These are phyloP conservation scores for Pyracantha coccinea DNA, from an alignment of 331 rosid species.

Conservation along the genomic window DNA sequence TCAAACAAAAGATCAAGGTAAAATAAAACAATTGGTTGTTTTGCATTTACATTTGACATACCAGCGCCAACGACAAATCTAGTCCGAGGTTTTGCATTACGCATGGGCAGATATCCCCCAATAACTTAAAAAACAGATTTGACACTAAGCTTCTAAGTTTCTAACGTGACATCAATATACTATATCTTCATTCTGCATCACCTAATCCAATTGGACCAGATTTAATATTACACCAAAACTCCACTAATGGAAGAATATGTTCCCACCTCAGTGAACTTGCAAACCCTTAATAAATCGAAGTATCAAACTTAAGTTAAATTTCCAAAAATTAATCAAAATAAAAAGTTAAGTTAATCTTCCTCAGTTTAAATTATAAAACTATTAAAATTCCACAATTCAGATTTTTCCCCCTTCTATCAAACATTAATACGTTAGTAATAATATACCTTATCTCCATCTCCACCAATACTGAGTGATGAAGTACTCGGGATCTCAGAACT, in stretches of 20 bases:
- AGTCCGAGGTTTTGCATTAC: too few relatives aligned
- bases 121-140: neutral
- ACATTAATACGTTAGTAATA: too few relatives aligned
- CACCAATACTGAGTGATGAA: slow-evolving; percentile 51
- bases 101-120: neutral
- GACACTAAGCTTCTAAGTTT: neutral
- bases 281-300: neutral
- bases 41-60: too few relatives aligned
- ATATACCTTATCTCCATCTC: slow-evolving; percentile 55
- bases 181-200: too few relatives aligned
- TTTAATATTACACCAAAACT: neutral
- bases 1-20: neutral
- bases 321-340: neutral
- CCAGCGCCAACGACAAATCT: too few relatives aligned
- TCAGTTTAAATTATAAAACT: neutral
- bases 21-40: neutral
- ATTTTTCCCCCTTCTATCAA: too few relatives aligned
- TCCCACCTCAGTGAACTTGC: neutral
- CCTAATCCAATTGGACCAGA: neutral
- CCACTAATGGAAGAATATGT: neutral
- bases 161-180: neutral
- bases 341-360: neutral
- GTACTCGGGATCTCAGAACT: slow-evolving; percentile 60
- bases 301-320: neutral
- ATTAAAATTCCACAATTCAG: neutral